phyloP scores from a whole-genome alignment of 768 basidiomycete species.

The Russula earlei region DNA sequence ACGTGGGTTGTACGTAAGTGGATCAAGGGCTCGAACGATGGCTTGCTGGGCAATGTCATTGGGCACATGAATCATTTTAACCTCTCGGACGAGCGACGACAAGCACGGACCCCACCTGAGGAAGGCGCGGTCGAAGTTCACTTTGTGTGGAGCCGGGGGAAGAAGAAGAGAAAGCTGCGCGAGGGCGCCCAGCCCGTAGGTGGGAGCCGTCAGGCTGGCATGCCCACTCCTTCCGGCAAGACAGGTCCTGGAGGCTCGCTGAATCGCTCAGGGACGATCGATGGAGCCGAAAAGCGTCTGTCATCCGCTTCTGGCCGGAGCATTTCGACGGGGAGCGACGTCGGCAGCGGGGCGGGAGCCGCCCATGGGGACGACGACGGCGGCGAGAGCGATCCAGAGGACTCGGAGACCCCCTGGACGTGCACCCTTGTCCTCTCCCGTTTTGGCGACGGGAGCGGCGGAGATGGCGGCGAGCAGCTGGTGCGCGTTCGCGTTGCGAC shows the following conservation, averaged over 20 bases:
- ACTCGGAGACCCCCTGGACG: constrained; percentile 93
- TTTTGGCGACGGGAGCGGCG: constrained; percentile 20
- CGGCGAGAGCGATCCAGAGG: constrained; percentile 89
- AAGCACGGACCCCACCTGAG: neutral
- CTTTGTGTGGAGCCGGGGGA: constrained; percentile 70
- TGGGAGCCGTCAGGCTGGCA: constrained; percentile 1
- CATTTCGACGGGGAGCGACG: constrained; percentile 11
- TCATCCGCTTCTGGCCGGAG: constrained; percentile 13
- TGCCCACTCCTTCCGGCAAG: neutral
- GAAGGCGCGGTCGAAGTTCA: constrained; percentile 46
- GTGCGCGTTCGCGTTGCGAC: constrained; percentile 65
- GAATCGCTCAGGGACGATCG: neutral
- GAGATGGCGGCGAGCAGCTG: neutral
- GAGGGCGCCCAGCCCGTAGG: neutral
- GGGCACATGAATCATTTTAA: constrained; percentile 28
- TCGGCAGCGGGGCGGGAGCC: constrained; percentile 1
- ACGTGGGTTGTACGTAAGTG: constrained; percentile 71
- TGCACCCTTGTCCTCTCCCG: constrained; percentile 69
- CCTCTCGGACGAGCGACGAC: constrained; percentile 20
- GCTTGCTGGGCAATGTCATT: constrained; percentile 38
- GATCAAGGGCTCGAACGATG: constrained; percentile 49
- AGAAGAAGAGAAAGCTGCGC: constrained; percentile 21
- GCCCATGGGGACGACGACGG: constrained; percentile 38
- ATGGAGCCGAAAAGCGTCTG: constrained; percentile 7
- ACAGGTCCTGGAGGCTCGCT: constrained; percentile 1